Evolutionary conservation across 2,329 filamentous ascomycete genomes (phyloP).

Genomic region (Elsinoe ampelina): DNA sequence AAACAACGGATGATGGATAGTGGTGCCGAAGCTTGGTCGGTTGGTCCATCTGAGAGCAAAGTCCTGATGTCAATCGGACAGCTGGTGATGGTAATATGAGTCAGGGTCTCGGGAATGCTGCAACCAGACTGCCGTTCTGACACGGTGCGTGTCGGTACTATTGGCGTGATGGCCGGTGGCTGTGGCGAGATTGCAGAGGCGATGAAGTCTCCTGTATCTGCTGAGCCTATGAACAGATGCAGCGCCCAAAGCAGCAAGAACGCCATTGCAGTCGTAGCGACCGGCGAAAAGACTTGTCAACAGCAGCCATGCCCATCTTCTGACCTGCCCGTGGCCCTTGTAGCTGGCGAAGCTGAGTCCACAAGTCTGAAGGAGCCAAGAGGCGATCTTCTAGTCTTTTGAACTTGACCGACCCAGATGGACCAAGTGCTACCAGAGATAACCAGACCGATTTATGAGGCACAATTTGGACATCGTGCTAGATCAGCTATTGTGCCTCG

Average conservation of each 20-base stretch:
- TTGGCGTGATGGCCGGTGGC: background rate
- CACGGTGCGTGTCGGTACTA: background rate
- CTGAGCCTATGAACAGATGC: background rate
- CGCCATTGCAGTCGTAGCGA: background rate
- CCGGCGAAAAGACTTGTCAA: too few species aligned
- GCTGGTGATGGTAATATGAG: background rate
- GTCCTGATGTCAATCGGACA: background rate
- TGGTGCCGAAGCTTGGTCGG: background rate
- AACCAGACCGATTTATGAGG: too few species aligned
- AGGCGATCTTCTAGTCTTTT: too few species aligned
- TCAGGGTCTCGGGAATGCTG: background rate
- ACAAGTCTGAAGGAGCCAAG: too few species aligned
- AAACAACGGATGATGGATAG: background rate
- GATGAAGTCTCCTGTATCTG: background rate
- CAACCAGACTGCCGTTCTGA: background rate
- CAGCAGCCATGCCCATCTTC: too few species aligned
- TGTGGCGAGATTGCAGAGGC: background rate
- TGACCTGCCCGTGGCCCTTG: too few species aligned
- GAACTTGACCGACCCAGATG: too few species aligned
- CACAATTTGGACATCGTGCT: too few species aligned
- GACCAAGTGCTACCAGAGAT: too few species aligned
- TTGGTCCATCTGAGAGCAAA: background rate
- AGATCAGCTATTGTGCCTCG: too few species aligned
- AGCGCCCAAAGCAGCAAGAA: background rate
- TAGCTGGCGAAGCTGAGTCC: too few species aligned